A percentile compares a stretch with the other conserved stretches of the same genome.
phyloP scores from a whole-genome alignment of 768 basidiomycete species.

The Serpula lacrymans region DNA sequence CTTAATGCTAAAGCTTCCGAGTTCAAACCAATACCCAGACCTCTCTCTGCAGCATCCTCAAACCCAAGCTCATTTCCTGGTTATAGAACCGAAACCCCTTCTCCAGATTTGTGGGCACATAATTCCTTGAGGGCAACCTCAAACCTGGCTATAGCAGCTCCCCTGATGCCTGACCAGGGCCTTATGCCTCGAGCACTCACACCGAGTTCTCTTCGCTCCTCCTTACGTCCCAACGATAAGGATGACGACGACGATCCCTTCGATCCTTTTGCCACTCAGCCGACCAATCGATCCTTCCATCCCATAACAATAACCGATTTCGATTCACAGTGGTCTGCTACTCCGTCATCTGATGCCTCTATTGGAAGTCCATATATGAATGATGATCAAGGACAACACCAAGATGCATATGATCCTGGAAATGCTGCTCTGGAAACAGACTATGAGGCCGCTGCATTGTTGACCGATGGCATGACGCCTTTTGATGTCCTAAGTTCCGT shows the following conservation, averaged over 20 bases:
- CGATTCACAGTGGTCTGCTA: slow-evolving; percentile 53
- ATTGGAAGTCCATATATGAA: too few species aligned
- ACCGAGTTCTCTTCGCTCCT: slow-evolving; percentile 69
- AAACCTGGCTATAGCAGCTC: slow-evolving; percentile 90
- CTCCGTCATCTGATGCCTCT: slow-evolving; percentile 49
- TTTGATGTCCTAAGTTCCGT: slow-evolving; percentile 94
- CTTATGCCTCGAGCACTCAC: slow-evolving; percentile 52
- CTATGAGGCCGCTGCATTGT: slow-evolving; percentile 52
- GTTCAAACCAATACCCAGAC: slow-evolving; percentile 81
- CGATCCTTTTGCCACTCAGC: slow-evolving; percentile 61
- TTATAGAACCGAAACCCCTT: slow-evolving; percentile 74
- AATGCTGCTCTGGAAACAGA: slow-evolving; percentile 34
- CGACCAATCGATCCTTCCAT: slow-evolving; percentile 53
- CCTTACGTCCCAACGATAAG: slow-evolving; percentile 53
- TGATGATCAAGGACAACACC: slow-evolving; percentile 26
- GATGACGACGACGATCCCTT: slow-evolving; percentile 85
- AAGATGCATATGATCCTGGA: slow-evolving; percentile 29
- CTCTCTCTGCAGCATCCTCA: slow-evolving; percentile 70
- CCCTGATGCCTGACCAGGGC: slow-evolving; percentile 72
- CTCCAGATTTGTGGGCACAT: slow-evolving; percentile 88
- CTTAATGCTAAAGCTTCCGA: slow-evolving; percentile 89
- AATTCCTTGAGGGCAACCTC: slow-evolving; percentile 63
- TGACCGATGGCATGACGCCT: slow-evolving; percentile 94
- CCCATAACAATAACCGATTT: slow-evolving; percentile 62
- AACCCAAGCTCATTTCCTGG: slow-evolving; percentile 48